Base-by-base conservation (phyloP, 176 grass and related monocot genomes). In the Aegilops bicornis region DNA sequence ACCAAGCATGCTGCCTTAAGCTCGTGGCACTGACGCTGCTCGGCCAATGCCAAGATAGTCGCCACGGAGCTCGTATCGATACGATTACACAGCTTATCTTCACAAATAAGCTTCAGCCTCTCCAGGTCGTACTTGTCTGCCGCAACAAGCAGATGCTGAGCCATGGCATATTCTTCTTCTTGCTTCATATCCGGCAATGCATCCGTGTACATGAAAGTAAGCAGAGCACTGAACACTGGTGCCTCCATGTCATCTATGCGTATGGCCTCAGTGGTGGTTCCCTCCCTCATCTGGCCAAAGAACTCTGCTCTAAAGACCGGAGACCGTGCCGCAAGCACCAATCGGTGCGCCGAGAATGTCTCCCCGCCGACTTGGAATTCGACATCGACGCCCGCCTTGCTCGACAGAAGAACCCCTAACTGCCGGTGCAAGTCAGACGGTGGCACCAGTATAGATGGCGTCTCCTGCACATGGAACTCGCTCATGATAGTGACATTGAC, bases 401-500 rank as follows among this genome's bases (percentile, higher is more conserved):
- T 73, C 12, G 39, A 45, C 15, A 84, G 66, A 29, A 89, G 84
- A 13, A 87, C 71, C 5, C 65, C 64, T 5, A 90, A 76, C 61
- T 92, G 84, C 61, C 19, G 36, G 74, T 91, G 52, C 64, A 91
- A 58, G 72, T 86, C 76, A 4, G 85, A 42, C 25, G 86, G 82
- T 30, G 85, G 63, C 10, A 78, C 37, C 19, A 73, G 5, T 20
- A 72, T 24, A 10, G 36, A 40, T 14, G 20, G 69, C 2, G 36
- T 24, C 39, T 73, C 6, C 12, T 73, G 22, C 2, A 22, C 0
- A n/a, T 25, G 70, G 70, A 2, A 27, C 2, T 43, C 70, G 22
- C 6, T 25, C 39, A 14, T 25, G 39, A 75, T 9, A 50, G 64
- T 10, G 6, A 85, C 3, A 10, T 43, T 75, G 16, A 50, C 29